These are phyloP conservation scores for Psilocybe cubensis DNA, from an alignment of 768 basidiomycete species.

Conservation along the genomic window DNA sequence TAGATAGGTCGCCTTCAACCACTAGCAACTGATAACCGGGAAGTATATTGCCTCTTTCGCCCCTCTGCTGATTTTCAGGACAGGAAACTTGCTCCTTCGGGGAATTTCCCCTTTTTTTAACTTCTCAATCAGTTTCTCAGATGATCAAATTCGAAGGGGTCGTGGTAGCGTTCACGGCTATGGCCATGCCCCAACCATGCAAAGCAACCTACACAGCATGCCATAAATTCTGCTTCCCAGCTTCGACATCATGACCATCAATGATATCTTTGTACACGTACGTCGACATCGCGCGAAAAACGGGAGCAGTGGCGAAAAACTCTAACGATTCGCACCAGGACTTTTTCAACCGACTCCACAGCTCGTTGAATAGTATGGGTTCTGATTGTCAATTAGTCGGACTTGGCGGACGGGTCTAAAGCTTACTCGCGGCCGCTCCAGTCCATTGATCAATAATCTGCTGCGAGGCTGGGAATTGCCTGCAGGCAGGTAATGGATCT, in stretches of 20 bases:
- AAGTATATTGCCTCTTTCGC: neutral
- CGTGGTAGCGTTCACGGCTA: neutral
- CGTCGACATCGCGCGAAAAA: neutral
- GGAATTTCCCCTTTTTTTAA: neutral
- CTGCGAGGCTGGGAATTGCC: neutral
- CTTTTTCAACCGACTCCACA: neutral
- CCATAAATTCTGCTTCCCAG: neutral
- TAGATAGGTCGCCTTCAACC: neutral
- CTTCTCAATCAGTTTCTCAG: neutral
- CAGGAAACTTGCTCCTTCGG: neutral
- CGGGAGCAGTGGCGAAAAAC: neutral
- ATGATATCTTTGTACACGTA: too few species aligned
- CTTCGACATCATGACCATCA: neutral
- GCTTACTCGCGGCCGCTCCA: neutral
- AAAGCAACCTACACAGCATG: neutral
- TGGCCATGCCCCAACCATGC: neutral
- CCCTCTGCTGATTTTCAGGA: neutral
- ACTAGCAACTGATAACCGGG: neutral
- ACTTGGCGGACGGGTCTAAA: neutral
- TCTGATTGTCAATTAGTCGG: too few species aligned
- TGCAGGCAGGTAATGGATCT: neutral
- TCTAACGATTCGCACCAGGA: too few species aligned
- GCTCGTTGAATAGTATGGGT: too few species aligned
- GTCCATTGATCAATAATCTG: too few species aligned
- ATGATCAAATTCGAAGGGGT: too few species aligned